Base-by-base conservation (phyloP, 192 early-diverging fungal genomes). In the Coemansia biformis region DNA sequence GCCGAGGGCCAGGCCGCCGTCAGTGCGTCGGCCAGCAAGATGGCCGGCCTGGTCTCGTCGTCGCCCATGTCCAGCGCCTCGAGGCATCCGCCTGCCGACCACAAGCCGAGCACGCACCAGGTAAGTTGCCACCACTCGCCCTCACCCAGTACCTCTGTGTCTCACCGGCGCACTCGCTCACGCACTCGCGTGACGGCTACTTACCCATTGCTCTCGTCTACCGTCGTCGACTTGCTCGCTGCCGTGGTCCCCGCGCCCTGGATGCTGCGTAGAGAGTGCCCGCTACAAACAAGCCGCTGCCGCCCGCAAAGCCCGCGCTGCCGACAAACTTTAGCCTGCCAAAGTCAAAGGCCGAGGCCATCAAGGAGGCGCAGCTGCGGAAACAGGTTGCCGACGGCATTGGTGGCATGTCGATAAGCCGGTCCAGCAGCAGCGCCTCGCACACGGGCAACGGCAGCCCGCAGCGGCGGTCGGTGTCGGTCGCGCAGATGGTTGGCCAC, bases 351-450 rank as follows among this genome's bases (percentile, higher is more conserved):
- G 61, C 72, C 28, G 59, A 63, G 34, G 72, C 66, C 4, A 62
- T 75, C 32, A 66, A 63, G 45, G 72, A 75, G 61, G 72, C 66
- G 8, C 72, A 75, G 65, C 46, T 67, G 39, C 65, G 72, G 40
- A 51, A 64, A 42, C 60, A 75, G 47, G 43, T 72, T 16, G 59
- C 62, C 29, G 62, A 72, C 17, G 62, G 68, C 40, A 59, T 72
- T n/a, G 68, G 68, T 48, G 54, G 50, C 24, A 74, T 74, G 70
- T 46, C 60, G 18, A 59, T 75, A 18, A 48, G 49, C 51, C 58
- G 59, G 24, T 51, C 54, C 46, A 49, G 41, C 33, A 58, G 43
- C 49, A 47, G 45, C 24, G 19, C 34, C 51, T 35, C 38, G 31
- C 35, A 47, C 44, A 41, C 44, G 14, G 26, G 21, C 36, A 37